These are phyloP conservation scores for Trichocladium uniseriatum DNA, from an alignment of 495 filamentous ascomycete genomes.

Conservation along the genomic window DNA sequence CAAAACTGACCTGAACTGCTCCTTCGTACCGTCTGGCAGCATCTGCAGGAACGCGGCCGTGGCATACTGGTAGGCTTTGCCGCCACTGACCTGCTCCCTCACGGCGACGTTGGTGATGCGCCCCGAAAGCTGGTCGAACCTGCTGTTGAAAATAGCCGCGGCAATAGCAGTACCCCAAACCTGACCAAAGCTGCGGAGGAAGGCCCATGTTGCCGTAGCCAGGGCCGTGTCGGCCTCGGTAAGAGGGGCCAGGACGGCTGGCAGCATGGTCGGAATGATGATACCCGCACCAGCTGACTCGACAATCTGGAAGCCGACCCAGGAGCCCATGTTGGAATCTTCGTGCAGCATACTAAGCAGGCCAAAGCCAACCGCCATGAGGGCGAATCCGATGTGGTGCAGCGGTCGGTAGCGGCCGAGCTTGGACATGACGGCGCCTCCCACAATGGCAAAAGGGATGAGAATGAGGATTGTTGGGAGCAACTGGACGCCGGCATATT, in stretches of 20 bases:
- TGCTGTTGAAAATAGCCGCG: conserved; percentile 13
- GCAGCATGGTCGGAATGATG: conserved; percentile 18
- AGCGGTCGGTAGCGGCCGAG: conserved; percentile 25
- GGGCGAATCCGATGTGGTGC: conserved; percentile 25
- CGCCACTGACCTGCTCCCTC: background rate
- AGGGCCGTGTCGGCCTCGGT: conserved; percentile 28
- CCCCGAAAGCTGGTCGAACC: conserved; percentile 6
- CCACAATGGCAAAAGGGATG: background rate
- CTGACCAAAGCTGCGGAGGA: conserved; percentile 34
- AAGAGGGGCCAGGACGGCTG: conserved; percentile 24
- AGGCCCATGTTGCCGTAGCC: conserved; percentile 29
- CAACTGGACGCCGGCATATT: background rate
- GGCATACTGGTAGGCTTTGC: background rate
- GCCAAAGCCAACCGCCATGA: conserved; percentile 30
- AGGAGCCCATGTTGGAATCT: conserved; percentile 20
- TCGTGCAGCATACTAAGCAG: conserved; percentile 27
- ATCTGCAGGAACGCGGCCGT: background rate
- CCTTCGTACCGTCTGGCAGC: background rate
- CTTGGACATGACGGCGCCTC: background rate
- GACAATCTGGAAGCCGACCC: conserved; percentile 21
- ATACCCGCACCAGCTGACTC: conserved; percentile 18
- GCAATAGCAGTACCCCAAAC: conserved; percentile 35
- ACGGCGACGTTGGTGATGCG: conserved; percentile 12
- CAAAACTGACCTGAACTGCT: background rate
- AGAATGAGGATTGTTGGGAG: background rate